Evolutionary conservation across 306 rosid species (phyloP), one percentile per base, ranked within the genome.

Genomic region (Cicer bijugum): DNA sequence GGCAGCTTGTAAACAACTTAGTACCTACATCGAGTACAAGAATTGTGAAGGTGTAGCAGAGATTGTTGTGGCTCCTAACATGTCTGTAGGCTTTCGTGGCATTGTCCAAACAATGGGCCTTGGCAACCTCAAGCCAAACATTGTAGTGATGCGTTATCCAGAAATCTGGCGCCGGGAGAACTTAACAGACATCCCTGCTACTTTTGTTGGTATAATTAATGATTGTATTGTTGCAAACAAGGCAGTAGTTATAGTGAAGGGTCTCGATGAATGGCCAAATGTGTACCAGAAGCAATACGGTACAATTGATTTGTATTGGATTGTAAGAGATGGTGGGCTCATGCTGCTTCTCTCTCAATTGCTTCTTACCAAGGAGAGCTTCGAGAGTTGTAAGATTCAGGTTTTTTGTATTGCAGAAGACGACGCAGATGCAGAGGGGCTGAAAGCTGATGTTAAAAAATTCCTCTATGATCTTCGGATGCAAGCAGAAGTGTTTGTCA

Each of bases 131-230:
- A 95, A 95, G 86, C 99, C 99, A 0, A 95, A 95, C 89, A 95
- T 95, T 8, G 92, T 94, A 39, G 99, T 94, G 63, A 88, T 94
- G 99, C 93, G 99, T 20, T 94, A 94, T 71, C 99, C 99, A 9
- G 99, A 94, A 74, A 94, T 94, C 58, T 94, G 99, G 99, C 99
- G 99, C 39, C 91, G 97, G 28, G 99, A 94, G 79, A 94, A 94
- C 80, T 84, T 94, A 67, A 91, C 84, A 1, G 99, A 94, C 75
- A 94, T 94, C 69, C 99, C 99, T 0, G 88, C 90, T 69, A 91
- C 95, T 75, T 94, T 91, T 74, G 90, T 87, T 70, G 97, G 91
- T 67, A 94, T 94, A 73, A 94, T 94, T 72, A 94, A 85, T 15
- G 99, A 94, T 72, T 94, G 99, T 85, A 87, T 94, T 14, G 96